phyloP scores from a whole-genome alignment of 352 stramenopile species.

The Albugo laibachii region DNA sequence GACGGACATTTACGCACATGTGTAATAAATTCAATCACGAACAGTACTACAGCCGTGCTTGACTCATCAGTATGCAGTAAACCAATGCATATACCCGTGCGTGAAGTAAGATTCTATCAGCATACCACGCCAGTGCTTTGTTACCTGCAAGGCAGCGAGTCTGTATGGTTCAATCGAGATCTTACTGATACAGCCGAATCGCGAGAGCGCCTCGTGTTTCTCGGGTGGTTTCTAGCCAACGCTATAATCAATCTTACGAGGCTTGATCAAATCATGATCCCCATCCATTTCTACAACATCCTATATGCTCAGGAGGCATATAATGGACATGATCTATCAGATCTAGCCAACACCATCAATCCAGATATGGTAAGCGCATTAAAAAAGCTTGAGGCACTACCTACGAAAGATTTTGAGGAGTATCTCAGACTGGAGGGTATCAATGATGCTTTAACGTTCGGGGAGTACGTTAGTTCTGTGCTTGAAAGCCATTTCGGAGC shows the following conservation, averaged over 20 bases:
- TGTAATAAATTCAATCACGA: slow-evolving; percentile 26
- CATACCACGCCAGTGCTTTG: slow-evolving; percentile 20
- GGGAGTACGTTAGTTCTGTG: slow-evolving; percentile 24
- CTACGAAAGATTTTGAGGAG: slow-evolving; percentile 21
- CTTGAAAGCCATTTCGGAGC: slow-evolving; percentile 28
- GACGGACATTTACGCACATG: slow-evolving; percentile 13
- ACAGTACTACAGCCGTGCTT: slow-evolving; percentile 22
- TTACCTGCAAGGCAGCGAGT: slow-evolving; percentile 38
- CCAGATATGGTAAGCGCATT: slow-evolving; percentile 20
- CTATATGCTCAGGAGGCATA: slow-evolving; percentile 14
- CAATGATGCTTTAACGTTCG: slow-evolving; percentile 14
- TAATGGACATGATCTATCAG: slow-evolving; percentile 22
- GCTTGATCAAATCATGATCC: slow-evolving; percentile 12
- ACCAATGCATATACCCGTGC: slow-evolving; percentile 1
- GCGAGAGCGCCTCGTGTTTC: slow-evolving; percentile 17
- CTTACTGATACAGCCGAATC: slow-evolving; percentile 15
- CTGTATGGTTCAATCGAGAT: slow-evolving; percentile 36
- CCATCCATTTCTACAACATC: slow-evolving; percentile 28
- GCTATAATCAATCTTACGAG: slow-evolving; percentile 22
- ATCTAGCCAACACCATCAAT: slow-evolving; percentile 20
- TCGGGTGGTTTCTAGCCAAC: slow-evolving; percentile 41
- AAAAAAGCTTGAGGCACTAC: slow-evolving; percentile 24
- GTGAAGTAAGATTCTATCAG: slow-evolving; percentile 20
- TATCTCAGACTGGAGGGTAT: slow-evolving; percentile 34
- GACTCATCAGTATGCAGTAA: slow-evolving; percentile 6